Base-by-base conservation (phyloP, 345 rosid species). In the Hibiscus tridactylites region DNA sequence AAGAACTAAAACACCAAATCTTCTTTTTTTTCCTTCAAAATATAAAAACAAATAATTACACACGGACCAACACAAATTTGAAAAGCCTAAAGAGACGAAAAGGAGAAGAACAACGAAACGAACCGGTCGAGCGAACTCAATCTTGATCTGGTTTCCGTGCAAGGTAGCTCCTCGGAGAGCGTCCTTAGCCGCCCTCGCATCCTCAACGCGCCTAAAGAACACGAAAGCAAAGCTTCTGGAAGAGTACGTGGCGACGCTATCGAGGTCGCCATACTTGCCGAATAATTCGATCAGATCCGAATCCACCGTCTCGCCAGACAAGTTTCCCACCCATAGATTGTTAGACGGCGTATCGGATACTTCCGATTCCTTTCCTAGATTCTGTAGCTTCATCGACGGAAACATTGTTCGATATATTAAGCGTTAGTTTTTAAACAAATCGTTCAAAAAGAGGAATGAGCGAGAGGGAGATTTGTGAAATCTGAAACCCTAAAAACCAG, bases 51-150 rank as follows among this genome's bases (percentile, higher is more conserved):
- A 21, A 76, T 61, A 26, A 42, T 19, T 37, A 70, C 16, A 62
- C 19, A 73, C 21, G 65, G 73, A 29, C 59, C 11, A 24, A n/a
- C 26, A 54, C 63, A 69, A 71, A 74, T 50, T n/a, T 11, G 26
- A 44, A 71, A 74, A 77, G 35, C 60, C 80, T 29, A 29, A 29
- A 29, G 31, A 29, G 31, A 29, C 81, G 74, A 60, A 86, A 77
- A 52, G 79, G 91, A 84, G 68, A 77, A 80, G 91, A 75, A 89
- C 97, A 75, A 90, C 96, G 77, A 95, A 74, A 92, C 97, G 74
- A 95, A 92, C 96, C 98, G 97, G 97, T 81, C 97, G 83, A n/a
- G 98, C 96, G 80, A 83, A 95, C 89, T 92, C 97, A 86, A 90
- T 90, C 74, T 85, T 95, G 54, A 95, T 76, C 67, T 73, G 82